These are phyloP conservation scores for Taphrina wiesneri DNA, from an alignment of 1,139 yeast species.

Conservation along the genomic window DNA sequence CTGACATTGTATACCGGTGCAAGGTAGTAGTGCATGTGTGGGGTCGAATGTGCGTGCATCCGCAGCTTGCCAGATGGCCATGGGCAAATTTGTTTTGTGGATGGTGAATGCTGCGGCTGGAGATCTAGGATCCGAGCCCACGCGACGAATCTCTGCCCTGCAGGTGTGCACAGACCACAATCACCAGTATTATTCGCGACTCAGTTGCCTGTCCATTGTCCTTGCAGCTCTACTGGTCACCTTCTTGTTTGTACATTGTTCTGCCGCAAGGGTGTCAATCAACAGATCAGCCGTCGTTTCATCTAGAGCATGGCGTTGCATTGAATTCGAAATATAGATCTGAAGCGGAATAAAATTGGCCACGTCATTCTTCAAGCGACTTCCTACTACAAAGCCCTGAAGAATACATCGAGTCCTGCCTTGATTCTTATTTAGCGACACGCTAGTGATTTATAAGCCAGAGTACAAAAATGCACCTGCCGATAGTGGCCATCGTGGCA, in stretches of 20 bases:
- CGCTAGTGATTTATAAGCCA: too few relatives aligned
- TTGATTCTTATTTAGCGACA: background rate
- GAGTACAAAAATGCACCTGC: background rate
- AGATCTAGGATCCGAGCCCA: background rate
- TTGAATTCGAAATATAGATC: background rate
- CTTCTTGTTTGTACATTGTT: too few relatives aligned
- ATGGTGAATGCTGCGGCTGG: background rate
- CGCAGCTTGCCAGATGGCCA: too few relatives aligned
- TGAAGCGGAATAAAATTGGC: background rate
- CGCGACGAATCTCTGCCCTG: background rate
- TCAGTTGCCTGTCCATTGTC: background rate
- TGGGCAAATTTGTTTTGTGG: background rate
- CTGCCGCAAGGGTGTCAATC: background rate
- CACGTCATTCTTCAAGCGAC: background rate
- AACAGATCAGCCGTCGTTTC: background rate
- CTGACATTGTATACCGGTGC: too few relatives aligned
- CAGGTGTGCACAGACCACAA: background rate
- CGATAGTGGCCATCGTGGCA: background rate
- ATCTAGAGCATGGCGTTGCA: constrained; percentile 1
- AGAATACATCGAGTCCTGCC: background rate
- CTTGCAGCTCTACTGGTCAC: background rate
- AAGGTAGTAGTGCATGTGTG: too few relatives aligned
- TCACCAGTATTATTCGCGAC: background rate
- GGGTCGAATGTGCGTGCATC: too few relatives aligned
- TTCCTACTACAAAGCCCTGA: background rate